Evolutionary conservation across 495 filamentous ascomycete species (phyloP).

Genomic region (Penicillium salamii): DNA sequence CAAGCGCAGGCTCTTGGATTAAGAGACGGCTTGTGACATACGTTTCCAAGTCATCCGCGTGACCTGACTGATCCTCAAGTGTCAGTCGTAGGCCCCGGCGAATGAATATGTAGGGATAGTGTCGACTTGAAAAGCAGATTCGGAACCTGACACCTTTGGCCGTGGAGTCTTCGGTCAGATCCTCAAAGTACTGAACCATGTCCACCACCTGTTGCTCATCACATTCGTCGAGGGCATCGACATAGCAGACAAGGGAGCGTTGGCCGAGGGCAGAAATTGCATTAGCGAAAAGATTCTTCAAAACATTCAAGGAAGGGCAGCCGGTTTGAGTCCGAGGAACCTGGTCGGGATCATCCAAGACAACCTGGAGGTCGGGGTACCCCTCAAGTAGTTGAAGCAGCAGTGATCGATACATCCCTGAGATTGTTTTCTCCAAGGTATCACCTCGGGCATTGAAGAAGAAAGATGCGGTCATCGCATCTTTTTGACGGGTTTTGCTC

Average conservation of each 20-base stretch:
- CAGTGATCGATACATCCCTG: conserved; percentile 57
- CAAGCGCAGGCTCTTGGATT: conserved; percentile 9
- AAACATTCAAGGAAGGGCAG: conserved; percentile 14
- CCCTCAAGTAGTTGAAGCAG: conserved; percentile 31
- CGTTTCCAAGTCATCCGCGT: conserved; percentile 21
- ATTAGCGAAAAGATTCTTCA: conserved; percentile 18
- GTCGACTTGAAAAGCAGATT: conserved; percentile 49
- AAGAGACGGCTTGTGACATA: conserved; percentile 25
- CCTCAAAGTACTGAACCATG: conserved; percentile 40
- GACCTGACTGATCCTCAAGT: conserved; percentile 27
- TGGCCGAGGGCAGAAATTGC: conserved; percentile 21
- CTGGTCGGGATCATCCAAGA: conserved; percentile 21
- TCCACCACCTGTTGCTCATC: conserved; percentile 33
- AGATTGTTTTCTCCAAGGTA: conserved; percentile 46
- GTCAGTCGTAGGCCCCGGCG: conserved; percentile 26
- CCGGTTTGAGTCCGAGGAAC: neutral
- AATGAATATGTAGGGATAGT: conserved; percentile 47
- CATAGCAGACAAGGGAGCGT: conserved; percentile 25
- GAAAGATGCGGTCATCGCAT: conserved; percentile 36
- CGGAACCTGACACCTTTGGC: conserved; percentile 12
- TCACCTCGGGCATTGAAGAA: conserved; percentile 53
- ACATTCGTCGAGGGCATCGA: conserved; percentile 45
- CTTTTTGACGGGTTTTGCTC: neutral
- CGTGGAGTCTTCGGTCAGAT: conserved; percentile 21
- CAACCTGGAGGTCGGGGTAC: conserved; percentile 21